phyloP scores from a whole-genome alignment of 805 yeast species.

The Candida odintsovae region DNA sequence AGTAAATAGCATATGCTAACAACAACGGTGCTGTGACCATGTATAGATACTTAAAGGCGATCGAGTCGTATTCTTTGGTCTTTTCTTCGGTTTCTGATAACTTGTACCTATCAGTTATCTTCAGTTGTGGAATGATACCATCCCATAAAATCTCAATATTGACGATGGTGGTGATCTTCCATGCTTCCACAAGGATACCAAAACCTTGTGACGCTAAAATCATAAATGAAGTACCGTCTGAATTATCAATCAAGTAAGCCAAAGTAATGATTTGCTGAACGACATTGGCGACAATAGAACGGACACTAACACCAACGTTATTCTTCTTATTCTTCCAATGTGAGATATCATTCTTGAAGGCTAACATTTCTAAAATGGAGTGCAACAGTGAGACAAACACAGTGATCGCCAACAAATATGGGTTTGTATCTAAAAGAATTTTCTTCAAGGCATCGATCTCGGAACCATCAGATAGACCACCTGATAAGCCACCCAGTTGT shows the following conservation, averaged over 20 bases:
- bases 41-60: constrained; percentile 33
- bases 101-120: constrained; percentile 28
- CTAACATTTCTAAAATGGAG: constrained; percentile 33
- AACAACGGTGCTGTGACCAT: constrained; percentile 32
- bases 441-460: constrained; percentile 32
- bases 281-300: constrained; percentile 34
- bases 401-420: constrained; percentile 29
- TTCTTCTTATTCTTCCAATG: constrained; percentile 36
- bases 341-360: constrained; percentile 36
- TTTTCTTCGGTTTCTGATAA: constrained; percentile 31
- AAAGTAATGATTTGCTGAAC: constrained; percentile 34
- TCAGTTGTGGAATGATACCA: constrained; percentile 18
- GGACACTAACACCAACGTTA: constrained; percentile 33
- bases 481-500: constrained; percentile 12
- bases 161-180: constrained; percentile 35
- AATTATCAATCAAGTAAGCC: constrained; percentile 32
- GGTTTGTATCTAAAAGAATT: constrained; percentile 32
- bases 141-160: constrained; percentile 24
- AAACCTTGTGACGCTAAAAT: constrained; percentile 31
- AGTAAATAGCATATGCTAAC: constrained; percentile 30
- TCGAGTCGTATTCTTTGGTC: constrained; percentile 35
- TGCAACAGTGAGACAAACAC: constrained; percentile 30
- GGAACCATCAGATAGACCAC: constrained; percentile 24
- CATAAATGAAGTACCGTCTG: constrained; percentile 34
- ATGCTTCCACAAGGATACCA: constrained; percentile 35